These are phyloP conservation scores for Fusarium illudens DNA, from an alignment of 2,329 filamentous ascomycete species.

Conservation along the genomic window DNA sequence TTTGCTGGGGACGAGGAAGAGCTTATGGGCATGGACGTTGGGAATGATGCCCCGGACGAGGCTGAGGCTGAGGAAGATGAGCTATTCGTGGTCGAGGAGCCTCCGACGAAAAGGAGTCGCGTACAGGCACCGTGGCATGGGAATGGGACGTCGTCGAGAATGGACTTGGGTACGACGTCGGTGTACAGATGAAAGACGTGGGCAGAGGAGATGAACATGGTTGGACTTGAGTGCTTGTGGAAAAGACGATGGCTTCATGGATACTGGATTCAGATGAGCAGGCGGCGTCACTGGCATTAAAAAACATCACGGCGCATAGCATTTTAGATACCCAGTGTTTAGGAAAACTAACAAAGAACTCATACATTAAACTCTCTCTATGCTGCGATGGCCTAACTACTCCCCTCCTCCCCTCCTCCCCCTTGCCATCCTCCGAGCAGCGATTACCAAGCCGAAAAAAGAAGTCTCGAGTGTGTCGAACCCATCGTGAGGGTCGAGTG, in stretches of 20 bases:
- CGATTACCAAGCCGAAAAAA: neutral
- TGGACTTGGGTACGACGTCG: conserved; percentile 9
- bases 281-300: conserved; percentile 11
- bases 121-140: neutral
- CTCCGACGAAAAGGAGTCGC: conserved; percentile 20
- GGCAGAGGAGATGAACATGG: neutral
- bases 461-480: too few relatives aligned
- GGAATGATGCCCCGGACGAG: neutral
- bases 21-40: neutral
- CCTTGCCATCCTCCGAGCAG: neutral
- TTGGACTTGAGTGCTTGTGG: too few relatives aligned
- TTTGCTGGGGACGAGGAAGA: conserved; percentile 38
- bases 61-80: conserved; percentile 33
- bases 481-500: too few relatives aligned
- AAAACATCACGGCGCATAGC: conserved; percentile 21
- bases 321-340: conserved; percentile 34
- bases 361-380: conserved; percentile 3
- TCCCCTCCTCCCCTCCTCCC: neutral
- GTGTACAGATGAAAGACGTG: conserved; percentile 9
- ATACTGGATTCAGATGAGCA: neutral
- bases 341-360: neutral
- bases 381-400: neutral
- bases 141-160: neutral
- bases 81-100: conserved; percentile 44
- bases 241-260: neutral